Conservation (phyloP, 495 filamentous ascomycete genomes). For the Evansstolkia leycettana region DNA sequence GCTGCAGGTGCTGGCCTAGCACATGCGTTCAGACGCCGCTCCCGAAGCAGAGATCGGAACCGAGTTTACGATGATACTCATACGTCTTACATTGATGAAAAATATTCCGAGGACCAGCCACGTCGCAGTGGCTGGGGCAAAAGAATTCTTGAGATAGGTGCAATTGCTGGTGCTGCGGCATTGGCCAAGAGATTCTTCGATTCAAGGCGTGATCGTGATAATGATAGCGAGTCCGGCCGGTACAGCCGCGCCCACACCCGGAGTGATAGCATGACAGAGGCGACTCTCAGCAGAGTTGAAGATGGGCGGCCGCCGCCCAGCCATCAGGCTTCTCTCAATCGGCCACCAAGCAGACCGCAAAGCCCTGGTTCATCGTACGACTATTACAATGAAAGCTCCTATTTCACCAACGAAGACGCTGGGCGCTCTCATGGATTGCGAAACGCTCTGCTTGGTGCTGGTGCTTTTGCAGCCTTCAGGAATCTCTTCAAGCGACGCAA, state of each 20-base stretch:
- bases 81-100: slow-evolving; percentile 48
- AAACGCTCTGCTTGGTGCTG: slow-evolving; percentile 57
- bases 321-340: slow-evolving; percentile 29
- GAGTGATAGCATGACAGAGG: slow-evolving; percentile 30
- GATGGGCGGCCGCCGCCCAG: slow-evolving; percentile 28
- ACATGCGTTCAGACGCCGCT: slow-evolving; percentile 40
- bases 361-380: slow-evolving; percentile 30
- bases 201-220: slow-evolving; percentile 41
- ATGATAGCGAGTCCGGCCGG: slow-evolving; percentile 41
- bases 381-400: slow-evolving; percentile 31
- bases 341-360: slow-evolving; percentile 24
- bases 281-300: slow-evolving; percentile 29
- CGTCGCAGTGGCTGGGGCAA: slow-evolving; percentile 47
- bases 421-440: slow-evolving; percentile 37
- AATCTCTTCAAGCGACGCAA: slow-evolving; percentile 51
- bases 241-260: slow-evolving; percentile 33
- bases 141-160: slow-evolving; percentile 53
- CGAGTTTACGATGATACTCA: slow-evolving; percentile 28
- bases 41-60: slow-evolving; percentile 20
- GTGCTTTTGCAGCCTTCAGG: slow-evolving; percentile 49
- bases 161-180: slow-evolving; percentile 51
- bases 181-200: slow-evolving; percentile 54
- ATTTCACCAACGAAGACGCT: slow-evolving; percentile 22
- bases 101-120: slow-evolving; percentile 38
- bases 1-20: slow-evolving; percentile 51